These are phyloP conservation scores for Centaurea solstitialis DNA, from an alignment of 129 eudicot species.

Conservation along the genomic window DNA sequence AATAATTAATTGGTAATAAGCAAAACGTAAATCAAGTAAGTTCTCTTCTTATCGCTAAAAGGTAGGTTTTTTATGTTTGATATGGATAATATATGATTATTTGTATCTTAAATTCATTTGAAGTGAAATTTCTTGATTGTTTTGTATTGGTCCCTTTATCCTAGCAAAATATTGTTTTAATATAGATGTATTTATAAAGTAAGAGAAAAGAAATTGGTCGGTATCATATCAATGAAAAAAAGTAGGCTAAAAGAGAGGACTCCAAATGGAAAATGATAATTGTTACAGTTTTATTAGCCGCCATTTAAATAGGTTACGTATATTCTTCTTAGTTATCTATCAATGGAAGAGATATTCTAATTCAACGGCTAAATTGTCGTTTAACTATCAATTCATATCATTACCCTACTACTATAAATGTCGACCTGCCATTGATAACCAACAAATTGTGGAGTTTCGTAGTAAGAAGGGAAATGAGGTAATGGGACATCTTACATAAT, in stretches of 20 bases:
- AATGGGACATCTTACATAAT: not conserved
- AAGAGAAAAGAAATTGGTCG: not conserved
- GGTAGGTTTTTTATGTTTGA: not conserved
- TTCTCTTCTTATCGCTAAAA: not conserved
- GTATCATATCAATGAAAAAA: not conserved
- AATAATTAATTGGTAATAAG: not conserved
- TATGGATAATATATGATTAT: not conserved
- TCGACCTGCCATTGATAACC: constrained; percentile 2
- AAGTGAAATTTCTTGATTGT: not conserved
- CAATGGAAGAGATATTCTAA: not conserved
- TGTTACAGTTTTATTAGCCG: not conserved
- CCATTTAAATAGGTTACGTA: not conserved
- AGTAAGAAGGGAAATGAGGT: not conserved
- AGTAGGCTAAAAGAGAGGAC: not conserved
- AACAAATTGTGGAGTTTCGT: not conserved
- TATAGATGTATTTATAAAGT: not conserved
- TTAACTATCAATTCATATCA: not conserved
- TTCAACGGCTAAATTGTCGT: not conserved
- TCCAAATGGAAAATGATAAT: not conserved
- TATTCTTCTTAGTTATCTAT: not conserved
- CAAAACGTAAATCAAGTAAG: not conserved
- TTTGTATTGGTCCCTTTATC: not conserved
- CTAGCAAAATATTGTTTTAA: not conserved
- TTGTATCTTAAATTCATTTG: not conserved
- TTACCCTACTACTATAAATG: not conserved